Percentiles rank a stretch among this genome's conserved stretches.
Conservation (phyloP, 1,139 yeast genomes). For the Hemisphaericaspora xylofermentans region DNA sequence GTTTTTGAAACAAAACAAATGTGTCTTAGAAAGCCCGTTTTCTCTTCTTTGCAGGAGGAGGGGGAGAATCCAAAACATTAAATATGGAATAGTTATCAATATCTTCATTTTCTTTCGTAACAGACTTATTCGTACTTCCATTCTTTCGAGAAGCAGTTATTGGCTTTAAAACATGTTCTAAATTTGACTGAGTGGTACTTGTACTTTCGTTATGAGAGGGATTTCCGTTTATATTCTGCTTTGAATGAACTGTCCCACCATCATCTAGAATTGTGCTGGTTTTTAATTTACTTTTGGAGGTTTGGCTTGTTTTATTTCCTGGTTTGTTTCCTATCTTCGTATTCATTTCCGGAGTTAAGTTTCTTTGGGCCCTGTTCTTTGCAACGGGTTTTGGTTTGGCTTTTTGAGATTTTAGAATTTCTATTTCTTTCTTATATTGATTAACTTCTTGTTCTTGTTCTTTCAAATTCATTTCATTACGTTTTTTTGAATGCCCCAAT, state of each 20-base stretch:
- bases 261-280: too few relatives aligned
- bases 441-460: neutral
- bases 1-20: too few relatives aligned
- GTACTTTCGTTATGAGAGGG: too few relatives aligned
- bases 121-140: neutral
- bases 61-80: constrained; percentile 1
- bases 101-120: neutral
- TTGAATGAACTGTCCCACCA: too few relatives aligned
- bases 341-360: too few relatives aligned
- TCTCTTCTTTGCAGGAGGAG: constrained; percentile 1
- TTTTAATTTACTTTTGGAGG: too few relatives aligned
- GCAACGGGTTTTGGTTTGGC: neutral
- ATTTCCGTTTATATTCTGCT: too few relatives aligned
- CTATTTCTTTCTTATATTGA: neutral
- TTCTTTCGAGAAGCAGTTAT: neutral
- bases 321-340: too few relatives aligned
- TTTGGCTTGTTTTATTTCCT: too few relatives aligned
- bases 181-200: too few relatives aligned
- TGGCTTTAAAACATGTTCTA: neutral
- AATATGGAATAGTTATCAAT: neutral
- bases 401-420: neutral
- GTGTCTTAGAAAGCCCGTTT: neutral
- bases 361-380: too few relatives aligned
- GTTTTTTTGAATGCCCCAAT: neutral
- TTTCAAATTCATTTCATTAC: neutral